Evolutionary conservation across 306 rosid genomes (phyloP), one percentile per base, ranked within the genome.

Genomic region (Rosa chinensis): DNA sequence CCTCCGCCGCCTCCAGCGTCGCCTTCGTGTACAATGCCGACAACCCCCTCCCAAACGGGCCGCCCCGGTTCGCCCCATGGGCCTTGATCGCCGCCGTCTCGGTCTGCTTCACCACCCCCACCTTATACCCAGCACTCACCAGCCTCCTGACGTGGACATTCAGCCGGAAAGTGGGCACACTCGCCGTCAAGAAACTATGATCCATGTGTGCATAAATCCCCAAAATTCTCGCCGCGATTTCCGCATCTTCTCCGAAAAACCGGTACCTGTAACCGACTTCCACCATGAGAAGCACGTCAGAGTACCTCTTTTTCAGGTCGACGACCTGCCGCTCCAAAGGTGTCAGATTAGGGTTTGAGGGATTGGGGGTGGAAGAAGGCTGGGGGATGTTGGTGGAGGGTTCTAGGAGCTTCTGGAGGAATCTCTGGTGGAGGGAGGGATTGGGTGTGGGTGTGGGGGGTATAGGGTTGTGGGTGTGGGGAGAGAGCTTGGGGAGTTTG

Each of bases 21-120:
- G 97, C 97, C 86, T 89, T 93, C 0, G 97, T 95, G 79, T 92
- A 95, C 87, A 95, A 77, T 6, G 94, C 99, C 5, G 96, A 95
- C 23, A 92, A 82, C 2, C 96, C 99, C 48, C 99, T 70, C 10
- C 89, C 82, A 80, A 95, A 95, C 0, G 99, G 99, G n/a, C 92
- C 97, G 0, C 83, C 37, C 56, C 86, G 75, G 78, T 91, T 92
- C 32, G 89, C 84, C 16, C 99, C 94, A 3, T 90, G 97, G 3
- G 99, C 91, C 86, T 95, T 95, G 61, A 92, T 90, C 49, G 99
- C 92, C 1, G 99, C 96, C 0, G 99, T 95, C 84, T 95, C 98
- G 0, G 98, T 95, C 90, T 95, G 99, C 90, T 86, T 91, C 40
- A 95, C 92, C 44, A 95, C 98, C 42, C 99, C 98, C 28, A 95